A percentile compares a stretch with the other conserved stretches of the same genome.
Conservation (phyloP, 495 filamentous ascomycete genomes). For the Xanthoparmelia taractica region DNA sequence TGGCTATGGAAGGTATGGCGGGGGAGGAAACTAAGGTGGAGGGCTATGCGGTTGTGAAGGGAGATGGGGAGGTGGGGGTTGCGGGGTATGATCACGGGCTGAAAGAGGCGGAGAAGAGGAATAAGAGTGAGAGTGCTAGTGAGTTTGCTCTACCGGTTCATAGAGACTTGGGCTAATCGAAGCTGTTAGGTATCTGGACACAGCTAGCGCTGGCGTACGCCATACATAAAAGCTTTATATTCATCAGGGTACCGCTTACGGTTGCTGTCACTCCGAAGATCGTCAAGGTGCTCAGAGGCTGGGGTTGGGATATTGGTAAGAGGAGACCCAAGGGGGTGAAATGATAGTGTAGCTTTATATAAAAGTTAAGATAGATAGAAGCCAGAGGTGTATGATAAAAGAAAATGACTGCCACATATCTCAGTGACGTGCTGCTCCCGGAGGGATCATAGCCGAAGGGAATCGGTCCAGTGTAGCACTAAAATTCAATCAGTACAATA, state of each 20-base stretch:
- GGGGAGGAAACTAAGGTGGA: conserved; percentile 15
- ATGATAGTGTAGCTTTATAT: neutral
- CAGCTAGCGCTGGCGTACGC: conserved; percentile 92
- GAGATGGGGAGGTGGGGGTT: conserved; percentile 10
- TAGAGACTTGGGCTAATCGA: neutral
- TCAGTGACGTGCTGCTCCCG: neutral
- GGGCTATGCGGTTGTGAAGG: conserved; percentile 9
- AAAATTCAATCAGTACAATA: neutral
- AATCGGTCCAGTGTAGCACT: neutral
- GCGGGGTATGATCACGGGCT: conserved; percentile 26
- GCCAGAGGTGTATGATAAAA: neutral
- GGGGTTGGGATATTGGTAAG: conserved; percentile 74
- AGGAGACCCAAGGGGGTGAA: conserved; percentile 42
- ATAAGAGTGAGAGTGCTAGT: conserved; percentile 46
- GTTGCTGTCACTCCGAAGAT: conserved; percentile 87
- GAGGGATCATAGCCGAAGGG: neutral
- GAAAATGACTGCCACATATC: neutral
- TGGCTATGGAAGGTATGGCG: conserved; percentile 6
- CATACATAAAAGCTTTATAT: conserved; percentile 97
- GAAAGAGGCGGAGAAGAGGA: conserved; percentile 32
- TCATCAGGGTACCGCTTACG: conserved; percentile 82
- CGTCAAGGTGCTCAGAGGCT: conserved; percentile 71
- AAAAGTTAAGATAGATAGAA: neutral
- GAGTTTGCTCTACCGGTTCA: conserved; percentile 23
- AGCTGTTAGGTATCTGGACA: conserved; percentile 60